Conservation (phyloP, 805 yeast genomes). For the Wickerhamiella azymoides region DNA sequence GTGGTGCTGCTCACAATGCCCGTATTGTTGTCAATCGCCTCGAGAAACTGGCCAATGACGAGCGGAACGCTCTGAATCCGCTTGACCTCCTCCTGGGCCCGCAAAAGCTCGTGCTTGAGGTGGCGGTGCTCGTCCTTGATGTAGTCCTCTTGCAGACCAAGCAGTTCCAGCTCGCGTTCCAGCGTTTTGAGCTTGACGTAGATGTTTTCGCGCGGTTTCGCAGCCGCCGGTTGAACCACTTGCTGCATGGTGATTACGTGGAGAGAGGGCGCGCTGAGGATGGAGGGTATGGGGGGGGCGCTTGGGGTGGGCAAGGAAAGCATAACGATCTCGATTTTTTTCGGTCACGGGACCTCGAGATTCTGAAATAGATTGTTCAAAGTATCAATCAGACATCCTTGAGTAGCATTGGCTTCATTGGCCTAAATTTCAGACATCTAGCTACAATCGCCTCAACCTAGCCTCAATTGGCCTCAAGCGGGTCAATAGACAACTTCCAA, state of each 20-base stretch:
- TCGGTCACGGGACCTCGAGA: too few relatives aligned
- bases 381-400: too few relatives aligned
- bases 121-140: constrained; percentile 97
- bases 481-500: too few relatives aligned
- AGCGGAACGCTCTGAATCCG: constrained; percentile 94
- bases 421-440: too few relatives aligned
- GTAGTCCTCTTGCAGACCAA: constrained; percentile 84
- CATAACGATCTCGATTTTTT: too few relatives aligned
- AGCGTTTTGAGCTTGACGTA: constrained; percentile 75
- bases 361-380: too few relatives aligned
- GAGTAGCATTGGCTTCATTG: too few relatives aligned
- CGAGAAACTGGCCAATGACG: constrained; percentile 95
- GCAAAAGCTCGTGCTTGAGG: constrained; percentile 78
- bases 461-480: too few relatives aligned
- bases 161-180: constrained; percentile 77
- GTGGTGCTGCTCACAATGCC: constrained; percentile 97
- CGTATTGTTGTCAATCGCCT: constrained; percentile 91
- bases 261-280: neutral
- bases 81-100: constrained; percentile 98
- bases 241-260: neutral
- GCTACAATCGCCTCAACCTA: too few relatives aligned
- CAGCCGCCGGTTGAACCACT: neutral
- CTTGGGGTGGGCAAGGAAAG: too few relatives aligned
- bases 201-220: constrained; percentile 36
- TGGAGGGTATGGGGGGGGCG: too few relatives aligned